Conservation (phyloP, 768 basidiomycete species). For the Termitomyces sp. region DNA sequence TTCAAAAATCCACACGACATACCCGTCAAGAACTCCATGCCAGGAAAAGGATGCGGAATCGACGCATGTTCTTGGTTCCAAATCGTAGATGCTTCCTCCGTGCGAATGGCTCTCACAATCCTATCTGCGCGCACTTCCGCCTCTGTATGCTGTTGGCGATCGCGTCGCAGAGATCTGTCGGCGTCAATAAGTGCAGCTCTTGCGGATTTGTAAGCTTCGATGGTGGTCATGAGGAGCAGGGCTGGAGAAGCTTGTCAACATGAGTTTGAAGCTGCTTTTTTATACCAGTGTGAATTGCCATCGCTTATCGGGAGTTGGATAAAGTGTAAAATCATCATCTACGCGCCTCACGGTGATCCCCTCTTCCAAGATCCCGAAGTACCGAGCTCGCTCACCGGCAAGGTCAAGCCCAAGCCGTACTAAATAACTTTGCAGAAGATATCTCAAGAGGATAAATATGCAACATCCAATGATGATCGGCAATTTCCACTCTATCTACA, state of each 20-base stretch:
- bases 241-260: neutral
- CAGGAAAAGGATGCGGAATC: constrained; percentile 62
- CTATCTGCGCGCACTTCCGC: constrained; percentile 50
- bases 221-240: constrained; percentile 8
- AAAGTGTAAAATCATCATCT: neutral
- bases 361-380: too few relatives aligned
- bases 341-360: neutral
- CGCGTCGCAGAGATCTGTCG: constrained; percentile 49
- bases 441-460: too few relatives aligned
- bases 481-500: too few relatives aligned
- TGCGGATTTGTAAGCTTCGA: constrained; percentile 24
- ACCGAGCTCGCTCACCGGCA: too few relatives aligned
- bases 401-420: too few relatives aligned
- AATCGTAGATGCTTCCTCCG: constrained; percentile 45
- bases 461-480: too few relatives aligned
- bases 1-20: neutral
- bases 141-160: constrained; percentile 26
- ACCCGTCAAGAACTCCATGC: constrained; percentile 78
- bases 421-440: too few relatives aligned
- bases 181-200: constrained; percentile 30
- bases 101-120: constrained; percentile 49
- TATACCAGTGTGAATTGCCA: neutral
- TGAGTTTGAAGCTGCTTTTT: too few relatives aligned
- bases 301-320: neutral
- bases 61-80: constrained; percentile 52